Percentiles rank a stretch among this genome's conserved stretches.
These are phyloP conservation scores for Umbilicaria muhlenbergii DNA, from an alignment of 495 filamentous ascomycete species.

Conservation along the genomic window DNA sequence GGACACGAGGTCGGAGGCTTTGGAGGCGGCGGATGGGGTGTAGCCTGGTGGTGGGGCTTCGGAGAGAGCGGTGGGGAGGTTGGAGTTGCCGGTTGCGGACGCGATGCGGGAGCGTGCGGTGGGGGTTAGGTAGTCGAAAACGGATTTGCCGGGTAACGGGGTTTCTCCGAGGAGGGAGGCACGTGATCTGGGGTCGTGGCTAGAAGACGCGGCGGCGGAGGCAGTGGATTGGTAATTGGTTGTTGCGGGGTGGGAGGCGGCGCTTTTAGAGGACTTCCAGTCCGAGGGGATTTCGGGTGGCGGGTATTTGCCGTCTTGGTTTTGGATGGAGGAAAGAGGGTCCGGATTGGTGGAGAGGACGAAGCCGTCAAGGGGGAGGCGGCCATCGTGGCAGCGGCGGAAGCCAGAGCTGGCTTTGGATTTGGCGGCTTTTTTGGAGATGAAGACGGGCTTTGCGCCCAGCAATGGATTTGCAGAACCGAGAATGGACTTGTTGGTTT, in stretches of 20 bases:
- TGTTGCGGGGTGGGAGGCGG: constrained; percentile 18
- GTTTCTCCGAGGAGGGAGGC: constrained; percentile 72
- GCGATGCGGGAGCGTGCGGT: constrained; percentile 64
- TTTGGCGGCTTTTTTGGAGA: constrained; percentile 54
- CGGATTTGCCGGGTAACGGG: constrained; percentile 75
- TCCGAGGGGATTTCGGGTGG: constrained; percentile 59
- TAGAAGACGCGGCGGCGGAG: constrained; percentile 58
- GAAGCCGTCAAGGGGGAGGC: constrained; percentile 75
- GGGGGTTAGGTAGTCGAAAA: constrained; percentile 86
- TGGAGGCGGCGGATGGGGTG: constrained; percentile 40
- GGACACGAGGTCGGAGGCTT: constrained; percentile 40
- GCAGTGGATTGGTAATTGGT: constrained; percentile 49
- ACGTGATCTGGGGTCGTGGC: constrained; percentile 61
- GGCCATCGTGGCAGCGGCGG: constrained; percentile 78
- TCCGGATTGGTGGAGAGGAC: constrained; percentile 45
- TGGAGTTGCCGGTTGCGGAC: constrained; percentile 53
- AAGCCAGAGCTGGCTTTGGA: constrained; percentile 40
- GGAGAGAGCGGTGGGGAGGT: constrained; percentile 62
- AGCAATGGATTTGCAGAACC: constrained; percentile 46
- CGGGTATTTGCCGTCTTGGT: constrained; percentile 46
- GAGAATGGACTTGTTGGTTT: constrained; percentile 20
- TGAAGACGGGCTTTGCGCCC: constrained; percentile 55
- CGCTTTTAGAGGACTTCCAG: constrained; percentile 58
- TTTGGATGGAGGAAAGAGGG: constrained; percentile 33
- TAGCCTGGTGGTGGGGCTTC: constrained; percentile 56